Base-by-base conservation (phyloP, 805 yeast species). In the Scheffersomyces stipitis region DNA sequence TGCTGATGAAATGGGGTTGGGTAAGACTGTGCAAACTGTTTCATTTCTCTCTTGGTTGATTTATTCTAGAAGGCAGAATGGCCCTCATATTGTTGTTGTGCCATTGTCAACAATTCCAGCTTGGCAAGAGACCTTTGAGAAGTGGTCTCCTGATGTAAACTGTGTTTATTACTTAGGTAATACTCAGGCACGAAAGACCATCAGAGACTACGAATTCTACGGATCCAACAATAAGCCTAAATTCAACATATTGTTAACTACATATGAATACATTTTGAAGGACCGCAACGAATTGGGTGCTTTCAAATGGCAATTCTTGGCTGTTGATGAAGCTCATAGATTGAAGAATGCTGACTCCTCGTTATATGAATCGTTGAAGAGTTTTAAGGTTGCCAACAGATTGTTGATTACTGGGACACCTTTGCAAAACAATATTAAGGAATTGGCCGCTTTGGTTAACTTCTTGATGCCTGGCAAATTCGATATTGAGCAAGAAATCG, bases 1-100 rank as follows among this genome's bases (percentile, higher is more conserved):
- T 28, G 99, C 99, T 4, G 99, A 93, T 69, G 99, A 93, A 62
- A 93, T 93, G 99, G 99, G 99, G 37, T 74, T 93, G 37, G 99
- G 99, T 45, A 93, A 93, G 57, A 93, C 99, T 7, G 96, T 93
- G 12, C 99, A 93, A 64, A 93, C 98, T 0, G 96, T 93, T 10
- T 77, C 96, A 2, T 93, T 93, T 55, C 69, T 93, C 45, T 85
- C 96, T 31, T 93, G 99, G 98, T 74, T 93, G 34, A 80, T 93
- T 27, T 93, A 85, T 60, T 95, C 97, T 4, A 80, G 99, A 59
- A 79, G 96, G 62, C 99, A 93, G 57, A 86, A 90, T 62, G 99
- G 99, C 5, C 99, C 99, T 2, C 97, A 91, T 61, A 58, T 93
- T 30, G 93, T 93, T 14, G 99, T 93, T 20, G 99, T 93, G 5